Evolutionary conservation across 192 early-diverging fungal species (phyloP), one percentile per base, ranked within the genome.

Genomic region (Mortierella hygrophila): DNA sequence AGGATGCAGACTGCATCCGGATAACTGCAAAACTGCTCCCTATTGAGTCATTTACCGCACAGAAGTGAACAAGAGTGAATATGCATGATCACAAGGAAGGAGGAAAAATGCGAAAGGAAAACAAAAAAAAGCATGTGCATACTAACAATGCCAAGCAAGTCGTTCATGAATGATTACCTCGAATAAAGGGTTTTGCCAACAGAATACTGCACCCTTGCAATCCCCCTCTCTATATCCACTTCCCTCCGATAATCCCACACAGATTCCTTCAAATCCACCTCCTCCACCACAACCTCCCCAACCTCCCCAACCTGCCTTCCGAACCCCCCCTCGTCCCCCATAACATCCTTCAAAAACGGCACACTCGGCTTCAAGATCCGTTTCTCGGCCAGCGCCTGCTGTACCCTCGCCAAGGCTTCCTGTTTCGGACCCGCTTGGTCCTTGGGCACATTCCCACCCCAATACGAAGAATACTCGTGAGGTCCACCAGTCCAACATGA

Each of bases 11-110:
- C 72, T 4, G 57, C 41, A 38, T 83, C 82, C 2, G 76, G 82
- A 57, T 72, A 77, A 20, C 76, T 78, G 54, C 82, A 83, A 70
- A 78, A 74, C 47, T 78, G 77, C n/a, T 78, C 77, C 57, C 77
- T 78, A 54, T 63, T 42, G 23, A 21, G 29, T 63, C 15, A 13
- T 70, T 46, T 46, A 15, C 13, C 44, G 10, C 35, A 26, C 32
- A 8, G 1, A 18, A 2, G 4, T 52, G 47, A 10, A 46, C 26
- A 42, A 0, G 23, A 42, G 41, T 41, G 40, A 69, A 35, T 69
- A 41, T 21, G 37, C 16, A 9, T 2, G 42, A 13, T 47, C 13
- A 15, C 21, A 21, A 70, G 20, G 6, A 3, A 4, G 38, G 35
- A 35, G 1, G 6, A 29, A 29, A 10, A 63, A 63, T 29, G 55